phyloP scores from a whole-genome alignment of 345 rosid species.

The Trapa bicornis region DNA sequence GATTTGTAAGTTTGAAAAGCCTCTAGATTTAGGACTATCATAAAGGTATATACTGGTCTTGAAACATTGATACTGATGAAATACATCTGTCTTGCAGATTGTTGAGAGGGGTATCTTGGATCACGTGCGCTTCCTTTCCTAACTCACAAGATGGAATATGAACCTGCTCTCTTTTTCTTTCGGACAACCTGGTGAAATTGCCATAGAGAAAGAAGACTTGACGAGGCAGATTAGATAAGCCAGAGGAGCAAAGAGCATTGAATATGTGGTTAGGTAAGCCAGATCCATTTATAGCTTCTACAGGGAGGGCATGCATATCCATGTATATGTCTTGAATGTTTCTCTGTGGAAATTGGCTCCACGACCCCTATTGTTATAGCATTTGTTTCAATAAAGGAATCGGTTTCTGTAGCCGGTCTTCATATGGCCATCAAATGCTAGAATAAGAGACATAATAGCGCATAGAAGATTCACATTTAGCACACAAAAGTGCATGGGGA shows the following conservation, averaged over 20 bases:
- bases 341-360: too few relatives aligned
- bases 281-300: too few relatives aligned
- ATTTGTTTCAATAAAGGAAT: too few relatives aligned
- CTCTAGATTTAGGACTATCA: background rate
- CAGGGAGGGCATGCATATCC: too few relatives aligned
- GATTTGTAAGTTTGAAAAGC: background rate
- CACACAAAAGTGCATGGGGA: background rate
- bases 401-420: too few relatives aligned
- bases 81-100: conserved; percentile 1
- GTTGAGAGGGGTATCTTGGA: conserved; percentile 4
- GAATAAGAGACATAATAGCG: too few relatives aligned
- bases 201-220: background rate
- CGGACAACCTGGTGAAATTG: background rate
- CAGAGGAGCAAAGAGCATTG: background rate
- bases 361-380: too few relatives aligned
- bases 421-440: too few relatives aligned
- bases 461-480: background rate
- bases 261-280: too few relatives aligned
- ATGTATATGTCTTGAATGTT: too few relatives aligned
- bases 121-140: background rate
- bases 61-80: too few relatives aligned
- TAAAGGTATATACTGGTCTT: too few relatives aligned
- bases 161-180: background rate
- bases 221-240: background rate
- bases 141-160: background rate